A percentile compares a stretch with the other conserved stretches of the same genome.
Evolutionary conservation across 768 basidiomycete species (phyloP).

Genomic region (Psilocybe azurescens): DNA sequence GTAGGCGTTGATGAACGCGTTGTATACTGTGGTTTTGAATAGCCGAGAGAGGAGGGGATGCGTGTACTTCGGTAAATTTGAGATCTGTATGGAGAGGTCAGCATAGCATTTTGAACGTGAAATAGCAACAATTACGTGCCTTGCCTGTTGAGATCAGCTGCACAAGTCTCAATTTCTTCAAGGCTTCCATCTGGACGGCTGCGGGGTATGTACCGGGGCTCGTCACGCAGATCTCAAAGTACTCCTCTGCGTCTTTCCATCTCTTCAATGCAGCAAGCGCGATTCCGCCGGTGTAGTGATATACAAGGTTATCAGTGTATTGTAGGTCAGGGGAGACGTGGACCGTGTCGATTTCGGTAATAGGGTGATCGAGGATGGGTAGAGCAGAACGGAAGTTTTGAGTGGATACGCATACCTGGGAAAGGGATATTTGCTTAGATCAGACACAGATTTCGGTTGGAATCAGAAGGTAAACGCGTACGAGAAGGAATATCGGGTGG

Average conservation of each 20-base stretch:
- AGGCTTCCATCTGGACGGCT: constrained; percentile 82
- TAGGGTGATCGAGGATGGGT: constrained; percentile 64
- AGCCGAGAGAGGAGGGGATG: constrained; percentile 59
- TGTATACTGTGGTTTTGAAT: constrained; percentile 73
- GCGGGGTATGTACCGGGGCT: constrained; percentile 62
- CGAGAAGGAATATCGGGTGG: constrained; percentile 71
- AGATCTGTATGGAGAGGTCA: constrained; percentile 34
- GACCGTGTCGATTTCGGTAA: constrained; percentile 64
- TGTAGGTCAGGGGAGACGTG: constrained; percentile 52
- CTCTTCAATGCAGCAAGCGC: constrained; percentile 64
- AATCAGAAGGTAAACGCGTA: constrained; percentile 33
- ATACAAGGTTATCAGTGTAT: constrained; percentile 83
- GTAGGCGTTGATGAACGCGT: constrained; percentile 66
- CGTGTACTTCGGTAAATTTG: constrained; percentile 76
- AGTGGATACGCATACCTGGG: constrained; percentile 61
- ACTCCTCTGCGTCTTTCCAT: constrained; percentile 75
- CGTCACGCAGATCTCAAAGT: constrained; percentile 80
- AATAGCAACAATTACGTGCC: constrained; percentile 41
- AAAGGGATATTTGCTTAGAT: constrained; percentile 6
- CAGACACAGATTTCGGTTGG: not conserved
- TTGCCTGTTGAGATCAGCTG: constrained; percentile 81
- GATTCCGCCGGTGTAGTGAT: constrained; percentile 86
- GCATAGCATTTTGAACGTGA: not conserved
- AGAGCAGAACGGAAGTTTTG: constrained; percentile 60
- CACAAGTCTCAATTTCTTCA: constrained; percentile 82